Evolutionary conservation across 2,329 filamentous ascomycete species (phyloP), one percentile per base, ranked within the genome.

Genomic region (Stemphylium lycopersici): DNA sequence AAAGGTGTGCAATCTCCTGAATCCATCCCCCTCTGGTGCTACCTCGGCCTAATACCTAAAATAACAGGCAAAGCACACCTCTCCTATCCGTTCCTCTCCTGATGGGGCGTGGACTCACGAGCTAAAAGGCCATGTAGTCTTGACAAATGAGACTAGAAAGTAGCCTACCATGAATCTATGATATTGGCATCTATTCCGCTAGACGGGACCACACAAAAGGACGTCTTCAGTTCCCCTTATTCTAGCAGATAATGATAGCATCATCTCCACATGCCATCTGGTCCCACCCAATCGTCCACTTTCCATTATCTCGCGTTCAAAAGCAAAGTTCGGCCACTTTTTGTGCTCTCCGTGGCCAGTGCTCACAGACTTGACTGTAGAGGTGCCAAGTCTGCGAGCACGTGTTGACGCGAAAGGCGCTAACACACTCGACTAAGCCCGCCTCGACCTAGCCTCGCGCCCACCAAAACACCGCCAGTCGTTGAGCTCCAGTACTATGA

Each of bases 1-100:
- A 45, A 39, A 34, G 31, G 31, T 36, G 41, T 41, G 33, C 37
- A 36, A 40, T 55, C 42, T 40, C 47, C 40, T 53, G 50, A 53
- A 47, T 37, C 20, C n/a, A n/a, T n/a, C 44, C 38, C 32, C 37
- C 22, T 20, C 31, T 40, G 43, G 38, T 32, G n/a, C 20, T 47
- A 37, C 26, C 26, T 31, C 44, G 18, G 32, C 38, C 16, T 13
- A 20, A 20, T 52, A 32, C 39, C 42, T 32, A 24, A 49, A 41
- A 49, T 32, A 22, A 20, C 44, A 38, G 50, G 20, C 34, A 39
- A 40, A 34, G 22, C 13, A 24, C 37, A 37, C 16, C 24, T 41
- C 22, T 24, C 32, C 43, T 22, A 15, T 18, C 18, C 13, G 6
- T 22, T 45, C 32, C 24, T 24, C 16, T 34, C 41, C 41, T 10